Conservation (phyloP, 202 grass and related monocot genomes). For the Miscanthus sacchariflorus region DNA sequence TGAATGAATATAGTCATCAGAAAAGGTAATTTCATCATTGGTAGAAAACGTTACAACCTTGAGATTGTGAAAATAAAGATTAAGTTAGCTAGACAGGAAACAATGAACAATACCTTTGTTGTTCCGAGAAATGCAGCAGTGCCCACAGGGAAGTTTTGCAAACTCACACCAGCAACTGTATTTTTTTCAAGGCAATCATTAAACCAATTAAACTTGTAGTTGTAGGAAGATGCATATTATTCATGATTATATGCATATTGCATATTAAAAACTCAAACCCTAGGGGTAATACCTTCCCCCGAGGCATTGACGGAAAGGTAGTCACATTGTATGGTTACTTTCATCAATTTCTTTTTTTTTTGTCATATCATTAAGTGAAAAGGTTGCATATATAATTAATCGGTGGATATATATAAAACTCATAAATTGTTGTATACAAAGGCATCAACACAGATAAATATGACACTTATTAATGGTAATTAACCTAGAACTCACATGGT, state of each 20-base stretch:
- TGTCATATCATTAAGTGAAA: too few relatives aligned
- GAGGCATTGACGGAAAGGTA: too few relatives aligned
- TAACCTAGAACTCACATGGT: background rate
- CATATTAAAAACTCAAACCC: too few relatives aligned
- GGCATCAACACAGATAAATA: too few relatives aligned
- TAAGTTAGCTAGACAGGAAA: conserved; percentile 14
- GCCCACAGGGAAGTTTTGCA: conserved; percentile 97
- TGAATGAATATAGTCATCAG: too few relatives aligned
- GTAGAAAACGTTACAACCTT: background rate
- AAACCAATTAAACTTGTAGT: conserved; percentile 12
- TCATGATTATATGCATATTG: background rate
- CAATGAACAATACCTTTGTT: conserved; percentile 62
- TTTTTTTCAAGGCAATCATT: conserved; percentile 38
- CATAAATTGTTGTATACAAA: too few relatives aligned
- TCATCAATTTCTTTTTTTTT: background rate
- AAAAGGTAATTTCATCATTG: too few relatives aligned
- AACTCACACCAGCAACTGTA: conserved; percentile 85
- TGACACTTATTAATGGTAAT: background rate
- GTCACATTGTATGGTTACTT: background rate
- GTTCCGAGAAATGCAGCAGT: conserved; percentile 93
- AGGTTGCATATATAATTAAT: too few relatives aligned
- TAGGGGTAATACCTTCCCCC: too few relatives aligned
- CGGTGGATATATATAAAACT: too few relatives aligned
- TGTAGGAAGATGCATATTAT: conserved; percentile 11
- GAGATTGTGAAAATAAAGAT: background rate